Evolutionary conservation across 257 asterid species (phyloP), one percentile per base, ranked within the genome.

Genomic region (Nicotiana attenuata): DNA sequence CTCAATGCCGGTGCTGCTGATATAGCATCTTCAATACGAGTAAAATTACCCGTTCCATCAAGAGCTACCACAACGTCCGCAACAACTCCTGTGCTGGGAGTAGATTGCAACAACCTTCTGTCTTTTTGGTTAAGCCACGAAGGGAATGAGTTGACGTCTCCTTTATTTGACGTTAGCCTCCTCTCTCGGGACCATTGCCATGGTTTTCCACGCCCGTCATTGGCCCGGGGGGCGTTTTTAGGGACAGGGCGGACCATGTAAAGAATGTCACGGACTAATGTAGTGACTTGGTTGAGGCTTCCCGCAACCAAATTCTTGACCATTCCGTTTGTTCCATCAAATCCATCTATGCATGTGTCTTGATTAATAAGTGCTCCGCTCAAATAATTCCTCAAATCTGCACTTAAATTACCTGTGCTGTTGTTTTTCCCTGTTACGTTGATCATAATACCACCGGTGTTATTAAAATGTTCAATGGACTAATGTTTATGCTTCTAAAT

Each of bases 11-110:
- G 93, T 2, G 90, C 93, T 6, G 90, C 90, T 0, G 79, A 7
- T 2, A 92, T 69, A 0, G 97, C 97, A 6, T 85, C 92, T 65
- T 10, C 76, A 2, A 92, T 75, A 55, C 80, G 84, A 5, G 85
- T 85, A 77, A 82, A 90, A 41, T 89, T 81, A 6, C 97, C 97
- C 0, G 91, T 84, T 14, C 97, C 97, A 13, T 92, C 97, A 1
- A 78, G 83, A 3, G 97, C 91, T 7, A 92, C 97, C 20, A 92
- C 90, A 14, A 22, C 92, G 16, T 92, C 85, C 3, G 88, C 86
- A 26, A n/a, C 28, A 29, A 78, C 75, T 3, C 86, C 88, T 3
- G 14, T 82, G 6, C 20, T 71, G 0, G 77, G 57, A 20, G n/a
- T 4, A 20, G 85, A 31, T 35, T 89, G 90, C 11, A 91, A 89